Evolutionary conservation across 78 protist genomes (phyloP).

Genomic region (Anaeramoeba ignava): DNA sequence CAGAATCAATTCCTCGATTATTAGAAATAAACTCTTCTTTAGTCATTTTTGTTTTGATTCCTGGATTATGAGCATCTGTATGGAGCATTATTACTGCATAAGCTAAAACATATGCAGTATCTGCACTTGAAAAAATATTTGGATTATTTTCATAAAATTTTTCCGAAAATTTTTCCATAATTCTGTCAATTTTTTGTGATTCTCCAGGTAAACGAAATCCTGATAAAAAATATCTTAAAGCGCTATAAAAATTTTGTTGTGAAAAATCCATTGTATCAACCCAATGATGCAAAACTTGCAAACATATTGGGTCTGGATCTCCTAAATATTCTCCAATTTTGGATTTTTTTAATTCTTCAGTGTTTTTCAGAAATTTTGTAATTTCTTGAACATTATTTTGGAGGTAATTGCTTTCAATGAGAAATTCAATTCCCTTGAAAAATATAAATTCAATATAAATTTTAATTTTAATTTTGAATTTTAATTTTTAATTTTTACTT

Average conservation of each 20-base stretch:
- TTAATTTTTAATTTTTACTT: too few species aligned
- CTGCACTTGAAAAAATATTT: background rate
- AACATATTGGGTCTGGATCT: background rate
- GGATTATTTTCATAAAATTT: conserved; percentile 29
- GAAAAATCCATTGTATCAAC: background rate
- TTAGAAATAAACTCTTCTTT: conserved; percentile 13
- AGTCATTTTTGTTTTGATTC: conserved; percentile 17
- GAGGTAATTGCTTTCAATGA: background rate
- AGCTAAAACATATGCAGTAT: conserved; percentile 23
- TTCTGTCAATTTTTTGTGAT: conserved; percentile 68
- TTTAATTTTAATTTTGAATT: too few species aligned
- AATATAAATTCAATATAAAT: too few species aligned
- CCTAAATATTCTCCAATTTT: background rate
- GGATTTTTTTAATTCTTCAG: background rate
- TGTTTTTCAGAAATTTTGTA: background rate
- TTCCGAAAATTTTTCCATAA: conserved; percentile 8
- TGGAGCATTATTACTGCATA: conserved; percentile 33
- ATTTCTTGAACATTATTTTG: background rate
- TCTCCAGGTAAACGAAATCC: conserved; percentile 31
- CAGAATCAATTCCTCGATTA: conserved; percentile 13
- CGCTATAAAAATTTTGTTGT: background rate
- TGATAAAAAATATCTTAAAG: conserved; percentile 8
- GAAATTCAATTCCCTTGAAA: background rate
- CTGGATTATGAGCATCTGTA: conserved; percentile 19
- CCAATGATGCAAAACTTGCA: background rate